phyloP scores from a whole-genome alignment of 441 rosid species.

The Cnidoscolus chayamansa region DNA sequence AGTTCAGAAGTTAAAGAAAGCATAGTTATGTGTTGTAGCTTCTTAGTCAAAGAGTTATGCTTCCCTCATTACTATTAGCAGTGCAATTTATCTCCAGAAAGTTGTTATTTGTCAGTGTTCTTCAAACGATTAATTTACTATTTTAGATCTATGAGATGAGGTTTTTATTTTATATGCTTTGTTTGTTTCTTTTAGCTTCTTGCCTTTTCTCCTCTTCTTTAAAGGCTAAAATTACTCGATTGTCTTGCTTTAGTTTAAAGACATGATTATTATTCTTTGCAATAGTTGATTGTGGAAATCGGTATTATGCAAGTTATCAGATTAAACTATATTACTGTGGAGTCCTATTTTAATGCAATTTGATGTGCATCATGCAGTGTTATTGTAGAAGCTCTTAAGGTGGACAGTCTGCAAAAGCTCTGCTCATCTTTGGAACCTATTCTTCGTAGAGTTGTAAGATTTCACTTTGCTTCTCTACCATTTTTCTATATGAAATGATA shows the following conservation, averaged over 20 bases:
- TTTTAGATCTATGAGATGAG: neutral
- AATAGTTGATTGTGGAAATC: neutral
- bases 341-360: slow-evolving; percentile 13
- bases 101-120: neutral
- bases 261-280: neutral
- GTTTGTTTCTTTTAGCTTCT: neutral
- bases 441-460: slow-evolving; percentile 95
- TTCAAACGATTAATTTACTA: neutral
- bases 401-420: slow-evolving; percentile 94
- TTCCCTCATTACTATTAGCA: neutral
- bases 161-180: neutral
- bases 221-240: neutral
- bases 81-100: neutral
- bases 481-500: neutral
- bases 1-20: neutral
- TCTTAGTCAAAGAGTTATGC: neutral
- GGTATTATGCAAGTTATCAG: neutral
- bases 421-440: slow-evolving; percentile 98
- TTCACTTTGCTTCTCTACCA: slow-evolving; percentile 5
- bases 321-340: neutral
- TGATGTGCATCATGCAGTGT: slow-evolving; percentile 51
- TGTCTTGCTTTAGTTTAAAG: neutral
- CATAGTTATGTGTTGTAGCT: neutral
- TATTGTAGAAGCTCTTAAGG: slow-evolving; percentile 94
- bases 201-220: neutral